Evolutionary conservation across 2,329 filamentous ascomycete species (phyloP), one percentile per base, ranked within the genome.

Genomic region (Periconia macrospinosa): DNA sequence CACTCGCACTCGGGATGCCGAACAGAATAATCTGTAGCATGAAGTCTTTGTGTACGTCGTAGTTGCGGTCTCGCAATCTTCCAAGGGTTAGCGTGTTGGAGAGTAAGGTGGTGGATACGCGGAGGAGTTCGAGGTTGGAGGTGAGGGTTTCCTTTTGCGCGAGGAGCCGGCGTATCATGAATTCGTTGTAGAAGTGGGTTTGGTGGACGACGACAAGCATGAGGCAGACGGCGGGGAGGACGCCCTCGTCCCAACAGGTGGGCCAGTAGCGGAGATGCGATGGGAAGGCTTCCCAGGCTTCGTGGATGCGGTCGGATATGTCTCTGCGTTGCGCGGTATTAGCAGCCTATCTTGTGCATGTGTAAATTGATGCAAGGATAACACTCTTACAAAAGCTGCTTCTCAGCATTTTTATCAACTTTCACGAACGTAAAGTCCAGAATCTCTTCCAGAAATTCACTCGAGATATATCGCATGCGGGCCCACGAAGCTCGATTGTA

Each of bases 131-230:
- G 1, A 52, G 44, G 44, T 71, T 68, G 40, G 60, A 57, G 0
- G 62, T 65, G 9, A 70, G 53, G 0, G 63, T 60, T 6, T 55
- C 57, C 45, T 61, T 47, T 27, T 65, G 62, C 7, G 67, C 67
- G 20, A 72, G 65, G 8, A 72, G 58, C 19, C 66, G 70, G 30
- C 69, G 68, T 17, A 73, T 66, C 60, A 73, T 66, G 56, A 72
- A 73, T 42, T 73, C 69, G 43, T 67, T 71, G 59, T 71, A 72
- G 59, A 64, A 66, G 54, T 71, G 64, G 8, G 62, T 66, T 9
- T 71, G 57, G 51, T 71, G 65, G 30, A 68, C 58, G n/a, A 66
- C 54, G 19, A 67, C 62, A 9, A 74, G 59, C 72, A 75, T 74
- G 1, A 76, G 56, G 19, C 66, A 67, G 2, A 69, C 60, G 15